Base-by-base conservation (phyloP, 352 stramenopile species). In the Thalassiosira hispida region DNA sequence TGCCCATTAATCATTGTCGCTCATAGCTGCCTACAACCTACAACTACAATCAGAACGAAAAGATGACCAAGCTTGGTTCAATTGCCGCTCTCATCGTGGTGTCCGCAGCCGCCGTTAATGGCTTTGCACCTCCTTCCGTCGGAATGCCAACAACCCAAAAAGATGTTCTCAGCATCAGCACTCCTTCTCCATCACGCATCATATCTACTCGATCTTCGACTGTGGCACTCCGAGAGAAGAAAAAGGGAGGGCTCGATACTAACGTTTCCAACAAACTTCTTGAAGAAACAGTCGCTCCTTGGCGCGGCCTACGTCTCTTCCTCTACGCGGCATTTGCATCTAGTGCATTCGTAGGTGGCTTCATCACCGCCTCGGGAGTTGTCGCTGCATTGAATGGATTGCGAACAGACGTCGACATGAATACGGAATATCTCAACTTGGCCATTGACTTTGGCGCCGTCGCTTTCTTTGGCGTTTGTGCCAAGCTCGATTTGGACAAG, bases 361-460 rank as follows among this genome's bases (percentile, higher is more conserved):
- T 93, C 8, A 91, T 93, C 35, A 92, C 85, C 22, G 22, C 79
- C n/a, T 74, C 70, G 16, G 84, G 82, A 33, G 77, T 88, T 0
- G 47, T 79, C 2, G 88, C 88, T 6, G 74, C 61, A 9, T 49
- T 87, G 22, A 85, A 47, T 55, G 81, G 77, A 42, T 53, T 73
- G 7, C 73, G 85, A 46, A 69, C 63, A 9, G 87, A 93, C 63
- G 74, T 93, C 1, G 84, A 93, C 70, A 49, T 93, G 16, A 85
- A 91, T 47, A 80, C 75, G 0, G 85, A 91, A 67, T 88, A 90
- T 18, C 23, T 90, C 2, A 93, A 93, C 65, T 66, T 93, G 31
- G 88, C 80, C 18, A 92, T 93, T 57, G 88, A 93, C 68, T 93
- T 93, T 76, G 88, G 85, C n/a, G 85, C 85, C 12, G 88, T 90